Base-by-base conservation (phyloP, 202 grass and related monocot genomes). In the Schoenoplectus tabernaemontani region DNA sequence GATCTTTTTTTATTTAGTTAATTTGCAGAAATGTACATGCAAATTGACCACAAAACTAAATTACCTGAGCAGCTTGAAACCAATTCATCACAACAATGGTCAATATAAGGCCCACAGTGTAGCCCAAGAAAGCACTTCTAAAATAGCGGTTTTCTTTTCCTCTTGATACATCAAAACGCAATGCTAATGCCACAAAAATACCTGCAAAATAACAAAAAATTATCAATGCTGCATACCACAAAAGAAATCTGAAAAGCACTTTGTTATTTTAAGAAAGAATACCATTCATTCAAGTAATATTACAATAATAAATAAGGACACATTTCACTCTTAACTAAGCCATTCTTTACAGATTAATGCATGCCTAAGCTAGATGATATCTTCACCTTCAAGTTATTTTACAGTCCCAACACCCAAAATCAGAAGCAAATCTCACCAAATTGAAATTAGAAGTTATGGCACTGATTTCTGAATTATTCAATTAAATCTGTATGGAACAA, bases 141-240 rank as follows among this genome's bases (percentile, higher is more conserved):
- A 96, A 96, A 62, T 99, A 99, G 66, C 87, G 76, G 60, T 86
- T 96, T 83, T 87, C 78, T 57, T 80, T 89, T 47, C 90, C 92
- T 82, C 92, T 91, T n/a, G 92, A 91, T 23, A 96, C 90, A 77
- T 99, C 96, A 81, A 99, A 99, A 42, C 92, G 89, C 60, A 99
- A 83, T 48, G 96, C 96, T 59, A 99, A 85, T 56, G 96, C 96
- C 75, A 99, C 96, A 89, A 99, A 99, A 83, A 93, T 99, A 58
- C 96, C 96, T 99, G 86, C 23, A 75, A 83, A 30, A n/a, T n/a
- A 34, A 67, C 24, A 60, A 28, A 9, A 51, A 26, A 62, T 36
- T 72, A 44, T 68, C 23, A 75, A 3, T 56, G 7, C 47, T 56
- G 20, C 16, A 3, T 47, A 48, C 8, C 37, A 43, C 37, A 42